Percentiles rank a stretch among this genome's conserved stretches.
phyloP scores from a whole-genome alignment of 179 eudicot species.

The Amaranthus tricolor region DNA sequence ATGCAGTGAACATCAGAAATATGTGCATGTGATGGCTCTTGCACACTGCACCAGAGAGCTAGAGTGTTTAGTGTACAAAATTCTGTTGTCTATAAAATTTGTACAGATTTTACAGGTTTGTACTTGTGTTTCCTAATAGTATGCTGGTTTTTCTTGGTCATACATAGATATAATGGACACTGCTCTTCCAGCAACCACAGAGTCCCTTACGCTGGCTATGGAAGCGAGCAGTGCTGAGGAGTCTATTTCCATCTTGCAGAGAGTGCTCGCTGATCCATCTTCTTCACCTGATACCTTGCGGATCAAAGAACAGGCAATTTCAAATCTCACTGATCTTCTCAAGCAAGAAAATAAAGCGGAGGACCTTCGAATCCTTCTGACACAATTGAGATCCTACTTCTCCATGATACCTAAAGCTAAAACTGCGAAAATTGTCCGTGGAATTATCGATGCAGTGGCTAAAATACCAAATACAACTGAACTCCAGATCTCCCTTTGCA shows the following conservation, averaged over 20 bases:
- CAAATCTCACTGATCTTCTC: constrained; percentile 70
- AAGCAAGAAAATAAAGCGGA: constrained; percentile 64
- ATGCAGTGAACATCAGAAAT: too few relatives aligned
- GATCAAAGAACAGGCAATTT: constrained; percentile 80
- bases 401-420: constrained; percentile 85
- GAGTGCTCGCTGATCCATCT: constrained; percentile 68
- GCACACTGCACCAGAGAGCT: too few relatives aligned
- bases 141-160: background rate
- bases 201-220: constrained; percentile 63
- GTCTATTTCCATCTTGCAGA: constrained; percentile 74
- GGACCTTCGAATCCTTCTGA: constrained; percentile 72
- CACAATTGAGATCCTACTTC: constrained; percentile 75
- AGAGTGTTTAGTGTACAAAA: too few relatives aligned
- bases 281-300: constrained; percentile 74
- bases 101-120: too few relatives aligned
- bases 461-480: constrained; percentile 83
- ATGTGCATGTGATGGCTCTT: too few relatives aligned
- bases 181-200: constrained; percentile 69
- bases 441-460: constrained; percentile 77
- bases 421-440: constrained; percentile 96
- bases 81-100: too few relatives aligned
- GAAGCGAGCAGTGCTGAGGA: constrained; percentile 66
- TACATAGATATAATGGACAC: constrained; percentile 46
- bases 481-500: constrained; percentile 86
- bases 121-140: too few relatives aligned